Evolutionary conservation across 257 asterid species (phyloP), one percentile per base, ranked within the genome.

Genomic region (Galeopsis tetrahit): DNA sequence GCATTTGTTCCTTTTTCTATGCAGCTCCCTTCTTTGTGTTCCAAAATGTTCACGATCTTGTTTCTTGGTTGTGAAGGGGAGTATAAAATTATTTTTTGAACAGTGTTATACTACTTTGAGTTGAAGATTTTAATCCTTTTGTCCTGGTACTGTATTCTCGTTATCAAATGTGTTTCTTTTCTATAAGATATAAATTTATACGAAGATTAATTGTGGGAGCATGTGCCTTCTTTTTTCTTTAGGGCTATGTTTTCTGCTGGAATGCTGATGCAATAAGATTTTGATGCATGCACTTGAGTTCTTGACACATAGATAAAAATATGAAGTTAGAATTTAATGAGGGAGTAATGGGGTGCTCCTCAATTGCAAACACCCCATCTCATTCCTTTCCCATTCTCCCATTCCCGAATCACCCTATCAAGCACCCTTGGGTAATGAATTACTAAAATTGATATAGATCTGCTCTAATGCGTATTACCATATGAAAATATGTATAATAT

Each of bases 1-100:
- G 80, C 74, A 53, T 73, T 70, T 70, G 55, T 42, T 70, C 65
- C 57, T 70, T 44, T 60, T 63, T 10, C 7, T 72, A 36, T 49
- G 53, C 35, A 53, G 49, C 32, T 10, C 48, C 49, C 32, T 71
- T 56, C 56, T 62, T 68, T 55, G 17, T 55, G 58, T 56, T 51
- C 6, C 36, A 36, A 15, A 15, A 64, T 40, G 32, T 33, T 68
- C 53, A 35, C 43, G 42, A 76, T 67, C 49, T 49, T 48, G n/a
- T 55, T 39, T 46, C 44, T 42, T 63, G 67, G 70, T 48, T 60
- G 53, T 34, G 36, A 21, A 48, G 60, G 36, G 8, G 17, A 61
- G 52, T 44, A 28, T 53, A 9, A 52, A 62, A 13, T 43, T 52
- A 51, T 49, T 69, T 69, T 49, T 46, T 34, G 13, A 65, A 35